Evolutionary conservation across 805 yeast genomes (phyloP).

Genomic region (Cephaloascus albidus): DNA sequence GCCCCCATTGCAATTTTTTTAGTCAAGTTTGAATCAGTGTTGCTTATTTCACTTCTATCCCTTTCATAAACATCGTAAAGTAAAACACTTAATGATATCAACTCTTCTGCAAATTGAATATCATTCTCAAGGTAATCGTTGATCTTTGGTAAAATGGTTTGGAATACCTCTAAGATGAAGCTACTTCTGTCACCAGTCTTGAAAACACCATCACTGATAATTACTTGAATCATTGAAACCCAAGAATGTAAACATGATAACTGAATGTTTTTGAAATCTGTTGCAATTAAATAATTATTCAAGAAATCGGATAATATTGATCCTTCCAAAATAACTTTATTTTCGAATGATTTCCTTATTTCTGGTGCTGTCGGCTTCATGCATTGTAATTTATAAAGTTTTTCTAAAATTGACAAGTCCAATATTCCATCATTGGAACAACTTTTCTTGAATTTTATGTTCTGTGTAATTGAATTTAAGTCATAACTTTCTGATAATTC

Average conservation of each 20-base stretch:
- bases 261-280: constrained; percentile 42
- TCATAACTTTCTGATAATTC: constrained; percentile 11
- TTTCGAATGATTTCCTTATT: constrained; percentile 12
- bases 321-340: constrained; percentile 16
- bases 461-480: constrained; percentile 24
- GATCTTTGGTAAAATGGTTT: constrained; percentile 65
- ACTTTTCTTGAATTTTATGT: constrained; percentile 18
- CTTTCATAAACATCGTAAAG: constrained; percentile 55
- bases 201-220: constrained; percentile 55
- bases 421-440: constrained; percentile 20
- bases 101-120: constrained; percentile 59
- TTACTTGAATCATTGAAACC: constrained; percentile 70
- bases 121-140: constrained; percentile 65
- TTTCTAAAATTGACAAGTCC: constrained; percentile 31
- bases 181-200: constrained; percentile 35
- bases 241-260: constrained; percentile 67
- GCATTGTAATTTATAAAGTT: constrained; percentile 11
- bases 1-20: constrained; percentile 16
- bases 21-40: constrained; percentile 14
- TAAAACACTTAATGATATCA: constrained; percentile 67
- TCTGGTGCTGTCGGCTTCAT: constrained; percentile 14
- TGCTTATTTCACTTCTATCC: constrained; percentile 21
- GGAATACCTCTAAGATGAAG: constrained; percentile 71
- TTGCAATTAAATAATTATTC: constrained; percentile 34
- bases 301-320: constrained; percentile 24